These are phyloP conservation scores for Rhizophlyctis rosea DNA, from an alignment of 192 early-diverging fungal species.

Conservation along the genomic window DNA sequence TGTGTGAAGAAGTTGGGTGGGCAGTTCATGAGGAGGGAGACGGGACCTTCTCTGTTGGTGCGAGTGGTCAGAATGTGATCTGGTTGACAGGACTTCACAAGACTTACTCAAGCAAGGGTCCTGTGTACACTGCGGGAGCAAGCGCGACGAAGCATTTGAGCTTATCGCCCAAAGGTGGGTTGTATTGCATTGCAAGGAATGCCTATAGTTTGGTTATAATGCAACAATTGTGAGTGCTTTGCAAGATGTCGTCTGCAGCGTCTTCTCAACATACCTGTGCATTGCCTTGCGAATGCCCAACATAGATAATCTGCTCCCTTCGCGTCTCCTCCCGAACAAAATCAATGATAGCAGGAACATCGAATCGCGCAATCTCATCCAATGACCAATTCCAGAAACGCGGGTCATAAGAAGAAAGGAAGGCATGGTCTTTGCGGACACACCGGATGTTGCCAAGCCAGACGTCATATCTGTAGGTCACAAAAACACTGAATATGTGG, in stretches of 20 bases:
- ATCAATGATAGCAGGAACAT: slow-evolving; percentile 31
- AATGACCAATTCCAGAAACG: slow-evolving; percentile 34
- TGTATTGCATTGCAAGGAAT: slow-evolving; percentile 24
- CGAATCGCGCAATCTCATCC: slow-evolving; percentile 32
- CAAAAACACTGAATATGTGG: background rate
- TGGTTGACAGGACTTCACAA: background rate
- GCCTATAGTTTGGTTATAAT: slow-evolving; percentile 14
- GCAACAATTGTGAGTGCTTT: background rate
- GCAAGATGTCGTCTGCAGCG: slow-evolving; percentile 1
- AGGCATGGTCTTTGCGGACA: slow-evolving; percentile 24
- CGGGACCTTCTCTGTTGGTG: slow-evolving; percentile 12
- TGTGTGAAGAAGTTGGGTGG: background rate
- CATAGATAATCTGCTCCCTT: slow-evolving; percentile 21
- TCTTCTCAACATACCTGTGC: slow-evolving; percentile 18
- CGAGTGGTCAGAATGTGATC: background rate
- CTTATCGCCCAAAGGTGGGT: slow-evolving; percentile 22
- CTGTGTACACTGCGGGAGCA: slow-evolving; percentile 37
- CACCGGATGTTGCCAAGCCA: slow-evolving; percentile 35
- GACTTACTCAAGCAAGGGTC: slow-evolving; percentile 25
- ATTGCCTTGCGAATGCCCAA: slow-evolving; percentile 43
- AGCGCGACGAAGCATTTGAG: slow-evolving; percentile 32
- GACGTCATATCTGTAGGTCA: slow-evolving; percentile 24
- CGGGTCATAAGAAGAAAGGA: slow-evolving; percentile 4
- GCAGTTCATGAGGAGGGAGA: slow-evolving; percentile 18
- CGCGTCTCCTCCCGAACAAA: slow-evolving; percentile 18